Evolutionary conservation across 2,329 filamentous ascomycete species (phyloP).

Genomic region (Orbilia brochopaga): DNA sequence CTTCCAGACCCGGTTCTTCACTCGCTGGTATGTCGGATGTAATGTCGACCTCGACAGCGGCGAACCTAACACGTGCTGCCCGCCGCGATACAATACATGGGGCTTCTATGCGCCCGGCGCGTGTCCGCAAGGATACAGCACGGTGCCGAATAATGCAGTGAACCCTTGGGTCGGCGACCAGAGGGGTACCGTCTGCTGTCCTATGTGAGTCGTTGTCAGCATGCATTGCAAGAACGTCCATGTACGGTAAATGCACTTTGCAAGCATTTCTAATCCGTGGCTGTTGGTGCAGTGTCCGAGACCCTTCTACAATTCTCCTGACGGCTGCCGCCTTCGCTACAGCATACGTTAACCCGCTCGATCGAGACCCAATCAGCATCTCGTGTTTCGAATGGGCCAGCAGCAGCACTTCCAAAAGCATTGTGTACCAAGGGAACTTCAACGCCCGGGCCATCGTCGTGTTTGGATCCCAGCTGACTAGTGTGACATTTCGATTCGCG

Average conservation of each 20-base stretch:
- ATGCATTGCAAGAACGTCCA: too few relatives aligned
- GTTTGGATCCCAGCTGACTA: slow-evolving; percentile 19
- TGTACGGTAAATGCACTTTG: too few relatives aligned
- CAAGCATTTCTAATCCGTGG: too few relatives aligned
- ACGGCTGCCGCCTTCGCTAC: slow-evolving; percentile 13
- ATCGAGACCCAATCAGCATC: slow-evolving; percentile 24
- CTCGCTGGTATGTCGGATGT: slow-evolving; percentile 37
- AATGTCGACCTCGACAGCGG: slow-evolving; percentile 27
- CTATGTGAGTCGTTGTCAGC: slow-evolving; percentile 21
- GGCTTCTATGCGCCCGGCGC: slow-evolving; percentile 40
- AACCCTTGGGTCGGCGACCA: slow-evolving; percentile 43
- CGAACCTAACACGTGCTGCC: slow-evolving; percentile 40
- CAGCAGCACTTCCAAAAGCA: slow-evolving; percentile 6
- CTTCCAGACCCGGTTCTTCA: slow-evolving; percentile 23
- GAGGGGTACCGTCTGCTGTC: slow-evolving; percentile 42
- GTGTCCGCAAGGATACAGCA: slow-evolving; percentile 33
- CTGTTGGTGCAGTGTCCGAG: slow-evolving; percentile 13
- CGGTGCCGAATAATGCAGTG: slow-evolving; percentile 8
- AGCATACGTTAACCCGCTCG: slow-evolving; percentile 22
- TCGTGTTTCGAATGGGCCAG: slow-evolving; percentile 32
- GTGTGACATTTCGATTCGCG: slow-evolving; percentile 24
- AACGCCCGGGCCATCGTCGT: slow-evolving; percentile 43
- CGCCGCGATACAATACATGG: slow-evolving; percentile 42
- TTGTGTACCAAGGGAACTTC: slow-evolving; percentile 27
- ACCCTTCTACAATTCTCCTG: slow-evolving; percentile 2